Evolutionary conservation across 768 basidiomycete genomes (phyloP).

Genomic region (Lactifluus subvellereus): DNA sequence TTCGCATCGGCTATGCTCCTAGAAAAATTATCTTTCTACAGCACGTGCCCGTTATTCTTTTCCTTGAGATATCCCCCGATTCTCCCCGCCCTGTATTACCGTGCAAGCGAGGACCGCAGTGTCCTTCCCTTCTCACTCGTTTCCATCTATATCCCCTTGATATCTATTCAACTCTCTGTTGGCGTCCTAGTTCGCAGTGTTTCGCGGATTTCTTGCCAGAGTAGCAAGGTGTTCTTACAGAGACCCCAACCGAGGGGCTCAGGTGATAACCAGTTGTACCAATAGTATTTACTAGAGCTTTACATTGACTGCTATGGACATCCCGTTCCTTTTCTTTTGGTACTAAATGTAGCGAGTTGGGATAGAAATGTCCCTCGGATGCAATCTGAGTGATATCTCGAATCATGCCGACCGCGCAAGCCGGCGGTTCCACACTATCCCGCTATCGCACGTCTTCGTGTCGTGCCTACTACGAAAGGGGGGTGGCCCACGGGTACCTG

Average conservation of each 20-base stretch:
- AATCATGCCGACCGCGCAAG: too few relatives aligned
- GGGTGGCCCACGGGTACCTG: too few relatives aligned
- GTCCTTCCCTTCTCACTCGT: conserved; percentile 16
- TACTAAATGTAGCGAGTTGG: neutral
- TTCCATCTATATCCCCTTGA: conserved; percentile 21
- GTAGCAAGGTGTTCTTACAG: conserved; percentile 23
- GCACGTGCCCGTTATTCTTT: conserved; percentile 1
- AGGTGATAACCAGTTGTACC: conserved; percentile 22
- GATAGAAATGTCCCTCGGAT: neutral
- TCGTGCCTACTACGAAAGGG: too few relatives aligned
- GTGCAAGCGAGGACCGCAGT: neutral
- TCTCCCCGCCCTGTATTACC: neutral
- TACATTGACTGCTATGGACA: conserved; percentile 23
- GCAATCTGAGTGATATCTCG: neutral
- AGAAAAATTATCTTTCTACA: conserved; percentile 18
- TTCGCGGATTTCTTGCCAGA: conserved; percentile 26
- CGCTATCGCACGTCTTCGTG: too few relatives aligned
- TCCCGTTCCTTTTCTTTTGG: neutral
- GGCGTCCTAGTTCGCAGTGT: conserved; percentile 21
- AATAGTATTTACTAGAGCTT: conserved; percentile 24
- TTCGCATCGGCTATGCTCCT: conserved; percentile 12
- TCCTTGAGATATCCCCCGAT: neutral
- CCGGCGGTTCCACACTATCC: too few relatives aligned
- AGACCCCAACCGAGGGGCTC: conserved; percentile 16
- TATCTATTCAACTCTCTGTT: conserved; percentile 22